These are phyloP conservation scores for Candida xyloterini DNA, from an alignment of 805 yeast species.

Conservation along the genomic window DNA sequence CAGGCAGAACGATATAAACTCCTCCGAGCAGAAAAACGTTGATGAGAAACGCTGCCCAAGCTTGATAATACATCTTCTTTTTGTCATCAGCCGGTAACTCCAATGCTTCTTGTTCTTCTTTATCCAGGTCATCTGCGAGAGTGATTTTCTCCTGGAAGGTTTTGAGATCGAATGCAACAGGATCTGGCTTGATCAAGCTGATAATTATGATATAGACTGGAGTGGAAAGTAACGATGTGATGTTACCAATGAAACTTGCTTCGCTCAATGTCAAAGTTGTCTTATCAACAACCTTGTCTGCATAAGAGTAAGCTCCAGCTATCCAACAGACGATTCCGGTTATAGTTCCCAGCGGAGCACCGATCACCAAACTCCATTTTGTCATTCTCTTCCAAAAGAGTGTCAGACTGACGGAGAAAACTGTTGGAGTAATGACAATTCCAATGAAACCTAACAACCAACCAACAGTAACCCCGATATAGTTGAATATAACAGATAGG, in stretches of 20 bases:
- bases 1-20: conserved; percentile 41
- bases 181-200: conserved; percentile 32
- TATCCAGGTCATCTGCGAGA: conserved; percentile 10
- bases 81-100: conserved; percentile 4
- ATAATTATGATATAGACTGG: conserved; percentile 31
- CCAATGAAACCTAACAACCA: conserved; percentile 23
- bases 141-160: conserved; percentile 21
- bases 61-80: conserved; percentile 18
- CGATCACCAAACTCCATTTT: conserved; percentile 33
- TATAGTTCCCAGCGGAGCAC: conserved; percentile 34
- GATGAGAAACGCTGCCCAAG: conserved; percentile 29
- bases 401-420: conserved; percentile 35
- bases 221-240: conserved; percentile 35
- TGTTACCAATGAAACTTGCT: conserved; percentile 25
- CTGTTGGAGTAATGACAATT: conserved; percentile 30
- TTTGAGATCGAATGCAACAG: conserved; percentile 33
- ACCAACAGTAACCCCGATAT: conserved; percentile 35
- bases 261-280: conserved; percentile 2
- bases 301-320: conserved; percentile 26
- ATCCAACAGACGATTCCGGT: conserved; percentile 35
- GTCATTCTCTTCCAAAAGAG: conserved; percentile 32
- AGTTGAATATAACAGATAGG: conserved; percentile 38
- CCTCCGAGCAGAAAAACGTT: conserved; percentile 30
- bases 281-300: conserved; percentile 17
- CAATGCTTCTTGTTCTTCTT: conserved; percentile 5